phyloP scores from a whole-genome alignment of 2,329 filamentous ascomycete genomes.

The Neopestalotiopsis sp. region DNA sequence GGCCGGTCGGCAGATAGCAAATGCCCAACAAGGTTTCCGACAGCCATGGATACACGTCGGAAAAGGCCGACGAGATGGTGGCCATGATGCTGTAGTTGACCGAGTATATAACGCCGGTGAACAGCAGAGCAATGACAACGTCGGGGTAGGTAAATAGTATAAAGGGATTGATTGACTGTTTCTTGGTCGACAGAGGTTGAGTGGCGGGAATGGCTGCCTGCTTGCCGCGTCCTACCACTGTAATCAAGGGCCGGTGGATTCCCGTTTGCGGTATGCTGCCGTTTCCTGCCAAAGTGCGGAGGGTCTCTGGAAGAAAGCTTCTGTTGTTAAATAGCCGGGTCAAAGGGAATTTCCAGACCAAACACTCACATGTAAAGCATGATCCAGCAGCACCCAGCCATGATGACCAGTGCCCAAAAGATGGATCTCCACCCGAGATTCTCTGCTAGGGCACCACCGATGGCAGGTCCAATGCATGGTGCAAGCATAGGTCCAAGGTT shows the following conservation, averaged over 20 bases:
- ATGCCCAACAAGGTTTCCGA: constrained; percentile 39
- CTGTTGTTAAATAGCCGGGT: constrained; percentile 26
- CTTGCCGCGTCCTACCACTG: constrained; percentile 24
- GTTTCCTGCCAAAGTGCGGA: not conserved
- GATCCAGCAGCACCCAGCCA: constrained; percentile 47
- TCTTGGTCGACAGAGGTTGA: constrained; percentile 8
- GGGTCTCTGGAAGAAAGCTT: constrained; percentile 2
- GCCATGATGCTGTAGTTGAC: constrained; percentile 42
- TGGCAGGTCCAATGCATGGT: constrained; percentile 61
- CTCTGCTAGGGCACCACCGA: constrained; percentile 60
- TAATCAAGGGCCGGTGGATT: constrained; percentile 29
- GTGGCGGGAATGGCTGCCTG: not conserved
- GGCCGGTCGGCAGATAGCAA: constrained; percentile 38
- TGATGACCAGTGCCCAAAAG: constrained; percentile 42
- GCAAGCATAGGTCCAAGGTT: constrained; percentile 52
- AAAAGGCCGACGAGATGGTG: constrained; percentile 40
- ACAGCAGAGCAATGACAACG: constrained; percentile 35
- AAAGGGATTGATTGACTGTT: constrained; percentile 36
- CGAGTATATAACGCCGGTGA: constrained; percentile 40
- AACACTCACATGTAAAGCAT: constrained; percentile 30
- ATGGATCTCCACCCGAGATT: constrained; percentile 59
- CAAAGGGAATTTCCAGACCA: not conserved
- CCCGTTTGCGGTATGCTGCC: constrained; percentile 4
- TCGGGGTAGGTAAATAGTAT: constrained; percentile 37
- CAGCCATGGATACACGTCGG: constrained; percentile 32